Base-by-base conservation (phyloP, 352 stramenopile genomes). In the Phytophthora chlamydospora region DNA sequence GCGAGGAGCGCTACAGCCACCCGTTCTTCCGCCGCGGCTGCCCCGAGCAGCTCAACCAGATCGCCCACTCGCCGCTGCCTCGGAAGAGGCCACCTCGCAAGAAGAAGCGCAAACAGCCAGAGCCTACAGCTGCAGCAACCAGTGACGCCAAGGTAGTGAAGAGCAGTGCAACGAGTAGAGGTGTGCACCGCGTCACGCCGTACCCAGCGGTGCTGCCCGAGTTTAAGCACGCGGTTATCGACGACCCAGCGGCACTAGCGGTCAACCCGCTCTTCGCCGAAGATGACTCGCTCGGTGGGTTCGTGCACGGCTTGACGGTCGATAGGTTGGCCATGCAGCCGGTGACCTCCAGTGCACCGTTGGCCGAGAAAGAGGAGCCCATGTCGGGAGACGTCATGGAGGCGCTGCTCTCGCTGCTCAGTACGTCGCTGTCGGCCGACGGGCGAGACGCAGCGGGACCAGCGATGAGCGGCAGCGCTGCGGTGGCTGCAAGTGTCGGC, bases 21-120 rank as follows among this genome's bases (percentile, higher is more conserved):
- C 63, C 41, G 32, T 56, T 68, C 44, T 88, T 88, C 66, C 61
- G 73, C 17, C 76, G 76, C n/a, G 78, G 78, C 14, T 66, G 63
- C 12, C 78, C 78, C 5, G 74, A 68, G 8, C 3, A 44, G 10
- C 66, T 88, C 35, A 68, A 61, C 41, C 46, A 60, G 34, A 88
- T 88, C 61, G 41, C 43, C 8, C 77, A 75, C 59, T 73, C 71
- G 16, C 68, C 68, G 5, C 38, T 78, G 39, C 74, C 74, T 6
- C 63, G 74, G 11, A 67, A 73, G 31, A 70, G 74, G 21, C 53
- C 67, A 2, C 62, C 74, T 35, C 51, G 57, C 21, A 58, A 36
- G 50, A 73, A 65, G 46, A 68, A 68, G 51, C 53, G 34, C 52
- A 75, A 73, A 58, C 46, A 68, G n/a, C 29, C 44, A 8, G 50